A percentile compares a stretch with the other conserved stretches of the same genome.
phyloP scores from a whole-genome alignment of 371 early-diverging fungal genomes.

The Phascolomyces articulosus region DNA sequence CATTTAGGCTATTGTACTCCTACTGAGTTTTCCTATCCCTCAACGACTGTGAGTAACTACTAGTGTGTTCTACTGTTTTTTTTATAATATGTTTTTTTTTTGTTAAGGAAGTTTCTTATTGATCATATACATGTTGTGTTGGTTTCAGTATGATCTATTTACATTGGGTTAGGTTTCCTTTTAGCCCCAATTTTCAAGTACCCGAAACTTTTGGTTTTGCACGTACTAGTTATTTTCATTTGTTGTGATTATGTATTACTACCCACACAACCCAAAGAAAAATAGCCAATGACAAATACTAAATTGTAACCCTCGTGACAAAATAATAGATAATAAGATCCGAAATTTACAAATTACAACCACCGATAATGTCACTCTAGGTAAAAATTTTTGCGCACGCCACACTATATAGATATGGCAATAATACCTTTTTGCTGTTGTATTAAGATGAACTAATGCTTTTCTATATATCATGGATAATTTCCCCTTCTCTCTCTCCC shows the following conservation, averaged over 20 bases:
- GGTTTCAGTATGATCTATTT: constrained; percentile 38
- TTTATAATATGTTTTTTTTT: too few relatives aligned
- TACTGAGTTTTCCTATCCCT: constrained; percentile 36
- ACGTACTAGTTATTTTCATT: too few relatives aligned
- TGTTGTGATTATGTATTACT: too few relatives aligned
- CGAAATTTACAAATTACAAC: constrained; percentile 38
- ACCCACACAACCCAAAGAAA: too few relatives aligned
- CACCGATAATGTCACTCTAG: constrained; percentile 43
- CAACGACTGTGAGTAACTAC: constrained; percentile 33
- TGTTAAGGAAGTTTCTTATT: too few relatives aligned
- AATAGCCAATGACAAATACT: not conserved
- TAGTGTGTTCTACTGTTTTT: too few relatives aligned
- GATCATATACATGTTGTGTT: too few relatives aligned
- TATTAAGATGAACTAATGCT: too few relatives aligned
- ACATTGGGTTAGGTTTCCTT: constrained; percentile 40
- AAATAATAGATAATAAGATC: constrained; percentile 33
- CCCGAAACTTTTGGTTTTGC: constrained; percentile 51
- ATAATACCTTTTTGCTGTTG: too few relatives aligned
- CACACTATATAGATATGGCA: too few relatives aligned
- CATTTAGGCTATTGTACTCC: constrained; percentile 26
- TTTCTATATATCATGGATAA: too few relatives aligned
- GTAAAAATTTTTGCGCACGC: constrained; percentile 10
- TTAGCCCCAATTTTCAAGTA: constrained; percentile 22
- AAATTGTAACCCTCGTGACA: not conserved
- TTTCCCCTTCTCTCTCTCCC: too few relatives aligned